Conservation (phyloP, 768 basidiomycete genomes). For the Suillus subalutaceus region DNA sequence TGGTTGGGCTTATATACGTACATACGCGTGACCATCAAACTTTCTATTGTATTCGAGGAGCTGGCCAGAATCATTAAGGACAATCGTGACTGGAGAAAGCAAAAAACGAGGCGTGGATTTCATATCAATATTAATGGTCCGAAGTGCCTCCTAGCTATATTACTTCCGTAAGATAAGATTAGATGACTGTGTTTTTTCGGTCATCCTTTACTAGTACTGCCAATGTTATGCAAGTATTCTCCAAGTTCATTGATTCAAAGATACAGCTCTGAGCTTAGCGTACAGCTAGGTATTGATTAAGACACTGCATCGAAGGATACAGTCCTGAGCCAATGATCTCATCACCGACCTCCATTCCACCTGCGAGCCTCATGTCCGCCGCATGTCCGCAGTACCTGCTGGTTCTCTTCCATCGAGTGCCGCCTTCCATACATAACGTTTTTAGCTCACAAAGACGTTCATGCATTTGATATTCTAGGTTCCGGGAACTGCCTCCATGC, state of each 20-base stretch:
- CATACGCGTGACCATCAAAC: conserved; percentile 5
- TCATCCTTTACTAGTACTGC: too few species aligned
- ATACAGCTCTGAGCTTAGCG: neutral
- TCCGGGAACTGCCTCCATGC: neutral
- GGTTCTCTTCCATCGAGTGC: neutral
- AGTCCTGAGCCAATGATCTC: neutral
- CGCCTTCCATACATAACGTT: neutral
- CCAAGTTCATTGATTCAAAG: too few species aligned
- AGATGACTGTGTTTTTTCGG: neutral
- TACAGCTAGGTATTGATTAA: too few species aligned
- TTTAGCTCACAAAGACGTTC: neutral
- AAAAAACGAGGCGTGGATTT: neutral
- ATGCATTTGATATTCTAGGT: neutral
- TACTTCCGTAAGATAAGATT: conserved; percentile 15
- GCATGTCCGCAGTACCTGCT: conserved; percentile 4
- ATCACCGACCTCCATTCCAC: neutral
- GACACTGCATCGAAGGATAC: too few species aligned
- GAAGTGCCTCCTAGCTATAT: neutral
- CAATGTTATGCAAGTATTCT: too few species aligned
- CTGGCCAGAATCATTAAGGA: neutral
- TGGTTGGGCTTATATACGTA: conserved; percentile 5
- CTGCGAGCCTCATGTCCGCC: neutral
- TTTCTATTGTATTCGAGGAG: conserved; percentile 6
- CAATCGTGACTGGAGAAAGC: neutral
- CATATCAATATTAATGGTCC: too few species aligned